Evolutionary conservation across 805 yeast species (phyloP).

Genomic region (Sugiyamaella americana): DNA sequence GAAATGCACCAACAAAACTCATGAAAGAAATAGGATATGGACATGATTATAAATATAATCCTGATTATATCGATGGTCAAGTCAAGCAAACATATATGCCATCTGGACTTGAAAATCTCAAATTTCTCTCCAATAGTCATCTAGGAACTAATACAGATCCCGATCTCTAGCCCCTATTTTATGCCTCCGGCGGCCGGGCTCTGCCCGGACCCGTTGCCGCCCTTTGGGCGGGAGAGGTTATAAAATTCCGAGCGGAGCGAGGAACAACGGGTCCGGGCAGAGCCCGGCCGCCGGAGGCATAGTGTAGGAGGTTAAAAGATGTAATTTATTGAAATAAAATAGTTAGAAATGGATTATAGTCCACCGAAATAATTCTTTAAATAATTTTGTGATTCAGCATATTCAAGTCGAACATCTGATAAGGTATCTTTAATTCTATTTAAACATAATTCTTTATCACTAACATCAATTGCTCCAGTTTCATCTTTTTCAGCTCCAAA

Average conservation of each 20-base stretch:
- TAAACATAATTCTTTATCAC: conserved; percentile 31
- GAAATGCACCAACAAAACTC: conserved; percentile 90
- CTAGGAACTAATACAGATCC: conserved; percentile 23
- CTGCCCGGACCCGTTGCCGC: background rate
- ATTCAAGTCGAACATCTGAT: conserved; percentile 30
- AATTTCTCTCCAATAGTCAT: conserved; percentile 45
- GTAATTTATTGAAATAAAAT: too few species aligned
- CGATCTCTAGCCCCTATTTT: conserved; percentile 8
- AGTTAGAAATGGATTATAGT: too few species aligned
- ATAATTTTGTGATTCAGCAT: conserved; percentile 28
- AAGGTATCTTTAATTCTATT: conserved; percentile 25
- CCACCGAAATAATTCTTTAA: conserved; percentile 27
- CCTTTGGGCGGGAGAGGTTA: too few species aligned
- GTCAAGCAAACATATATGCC: conserved; percentile 72
- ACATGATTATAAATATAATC: conserved; percentile 82
- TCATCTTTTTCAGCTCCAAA: conserved; percentile 53
- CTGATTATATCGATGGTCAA: conserved; percentile 63
- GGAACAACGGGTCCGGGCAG: background rate
- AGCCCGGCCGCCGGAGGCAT: background rate
- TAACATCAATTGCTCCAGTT: conserved; percentile 30
- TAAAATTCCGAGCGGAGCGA: background rate
- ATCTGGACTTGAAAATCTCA: conserved; percentile 41
- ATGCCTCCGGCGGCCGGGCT: conserved; percentile 1
- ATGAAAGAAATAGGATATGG: conserved; percentile 89
- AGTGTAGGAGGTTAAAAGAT: too few species aligned